Base-by-base conservation (phyloP, 495 filamentous ascomycete genomes). In the Penicillium longicatenatum region DNA sequence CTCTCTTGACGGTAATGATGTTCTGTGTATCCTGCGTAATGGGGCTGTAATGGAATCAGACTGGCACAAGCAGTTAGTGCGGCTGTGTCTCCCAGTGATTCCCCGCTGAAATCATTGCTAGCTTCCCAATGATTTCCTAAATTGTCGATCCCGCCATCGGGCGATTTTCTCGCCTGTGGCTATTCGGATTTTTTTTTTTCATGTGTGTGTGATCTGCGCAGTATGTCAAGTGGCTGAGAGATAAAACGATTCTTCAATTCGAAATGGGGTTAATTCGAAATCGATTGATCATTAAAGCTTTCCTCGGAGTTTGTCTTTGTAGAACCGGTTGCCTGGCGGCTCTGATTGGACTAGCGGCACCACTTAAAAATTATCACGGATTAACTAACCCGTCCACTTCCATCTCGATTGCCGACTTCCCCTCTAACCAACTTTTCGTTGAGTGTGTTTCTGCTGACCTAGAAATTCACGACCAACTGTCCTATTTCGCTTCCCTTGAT, bases 301-400 rank as follows among this genome's bases (percentile, higher is more conserved):
- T n/a, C n/a, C 2, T 39, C 16, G 37, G 14, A 16, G 37, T 39
- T 17, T 39, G 16, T 39, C 37, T 39, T n/a, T 39, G 37, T 39
- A 35, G 48, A 20, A 51, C 29, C 12, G 48, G 16, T n/a, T 19
- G 20, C 19, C 47, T 17, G 50, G 20, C 24, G 63, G 58, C 61
- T 62, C 68, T 75, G 72, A 77, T 70, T 73, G 72, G 74, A 71
- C 72, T 78, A 76, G 75, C 72, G 73, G 69, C 73, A 71, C 72
- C 72, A 76, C 75, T 51, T 78, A 78, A 78, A 78, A 78, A 70
- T 76, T 75, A 75, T 75, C 72, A 67, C 70, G 71, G 68, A 76
- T 72, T 73, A 74, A 74, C 71, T 68, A 60, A 70, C 66, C 69
- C 66, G 63, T 43, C 59, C 67, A 58, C 66, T 66, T 66, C 62